phyloP scores from a whole-genome alignment of 2,329 filamentous ascomycete genomes.

The Aureobasidium sp. region DNA sequence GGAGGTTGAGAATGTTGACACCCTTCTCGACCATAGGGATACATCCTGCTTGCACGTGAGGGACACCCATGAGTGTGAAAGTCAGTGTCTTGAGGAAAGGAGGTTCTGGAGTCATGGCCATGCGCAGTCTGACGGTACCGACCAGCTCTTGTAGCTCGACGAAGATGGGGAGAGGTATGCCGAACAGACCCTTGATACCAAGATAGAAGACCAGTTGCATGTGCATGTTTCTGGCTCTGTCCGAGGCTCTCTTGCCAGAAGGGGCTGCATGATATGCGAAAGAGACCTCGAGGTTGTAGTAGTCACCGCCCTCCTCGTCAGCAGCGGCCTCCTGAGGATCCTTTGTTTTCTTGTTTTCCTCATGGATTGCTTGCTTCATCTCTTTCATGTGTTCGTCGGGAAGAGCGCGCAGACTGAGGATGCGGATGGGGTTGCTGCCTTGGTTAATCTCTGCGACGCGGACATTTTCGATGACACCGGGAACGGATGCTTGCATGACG shows the following conservation, averaged over 20 bases:
- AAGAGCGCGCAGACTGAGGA: conserved; percentile 78
- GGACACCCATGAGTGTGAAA: conserved; percentile 89
- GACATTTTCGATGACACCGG: conserved; percentile 85
- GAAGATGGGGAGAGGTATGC: conserved; percentile 78
- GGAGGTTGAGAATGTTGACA: conserved; percentile 71
- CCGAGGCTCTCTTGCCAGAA: conserved; percentile 60
- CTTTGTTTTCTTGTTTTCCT: conserved; percentile 71
- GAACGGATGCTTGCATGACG: conserved; percentile 93
- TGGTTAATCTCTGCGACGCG: conserved; percentile 93
- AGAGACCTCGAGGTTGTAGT: conserved; percentile 85
- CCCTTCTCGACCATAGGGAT: conserved; percentile 88
- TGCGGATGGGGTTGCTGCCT: conserved; percentile 80
- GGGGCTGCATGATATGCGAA: conserved; percentile 88
- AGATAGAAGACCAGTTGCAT: conserved; percentile 95
- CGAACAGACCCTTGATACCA: conserved; percentile 81
- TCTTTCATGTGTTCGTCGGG: conserved; percentile 76
- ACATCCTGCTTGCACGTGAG: conserved; percentile 82
- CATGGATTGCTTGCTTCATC: conserved; percentile 72
- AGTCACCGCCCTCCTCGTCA: conserved; percentile 83
- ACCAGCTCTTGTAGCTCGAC: conserved; percentile 89
- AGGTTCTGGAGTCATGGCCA: conserved; percentile 82
- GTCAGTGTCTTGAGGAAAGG: conserved; percentile 89
- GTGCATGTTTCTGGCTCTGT: conserved; percentile 90
- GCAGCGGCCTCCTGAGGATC: conserved; percentile 82
- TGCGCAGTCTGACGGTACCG: conserved; percentile 72